Base-by-base conservation (phyloP, 352 stramenopile genomes). In the Phytophthora nicotianae region DNA sequence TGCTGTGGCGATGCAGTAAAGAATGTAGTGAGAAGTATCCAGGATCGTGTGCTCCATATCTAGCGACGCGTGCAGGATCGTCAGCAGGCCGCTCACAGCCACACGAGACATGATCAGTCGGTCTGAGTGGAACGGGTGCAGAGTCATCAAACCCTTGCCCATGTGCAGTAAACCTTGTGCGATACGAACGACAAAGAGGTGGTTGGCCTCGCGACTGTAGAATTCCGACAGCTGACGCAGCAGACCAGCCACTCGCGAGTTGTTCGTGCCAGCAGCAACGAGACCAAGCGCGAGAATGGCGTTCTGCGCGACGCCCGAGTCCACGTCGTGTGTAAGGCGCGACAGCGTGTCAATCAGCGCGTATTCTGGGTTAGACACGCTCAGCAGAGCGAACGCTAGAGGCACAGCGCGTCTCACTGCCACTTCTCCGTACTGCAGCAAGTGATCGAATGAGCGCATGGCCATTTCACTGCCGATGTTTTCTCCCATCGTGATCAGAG, bases 371-470 rank as follows among this genome's bases (percentile, higher is more conserved):
- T 99, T 98, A 17, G 95, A 99, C 49, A 99, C 88, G 63, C 98
- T 95, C 27, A 99, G 80, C 27, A 99, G 73, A 49, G 97, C 96
- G 51, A 99, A 85, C 9, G 97, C 94, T 21, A 99, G 84, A 17
- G 98, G 97, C 32, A 99, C 97, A 19, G 96, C 97, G 21, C 97
- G 91, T 58, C 97, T 95, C 51, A 99, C 97, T 5, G 93, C 90
- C 32, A 99, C 84, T 77, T 99, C 97, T 40, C 97, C 98, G 73
- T 99, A 99, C 76, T 99, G 98, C 29, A 99, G 87, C 65, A 99
- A 86, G 74, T 99, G 98, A 58, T 99, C 97, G 69, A 99, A 99
- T 38, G 97, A 98, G 62, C 98, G 87, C 62, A 99, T 91, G 13
- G 96, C 94, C 98, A 99, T 99, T 75, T 99, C 97, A 53, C 89